These are phyloP conservation scores for Odonthalia washingtoniensis DNA, from an alignment of 31 red algal genomes.

Conservation along the genomic window DNA sequence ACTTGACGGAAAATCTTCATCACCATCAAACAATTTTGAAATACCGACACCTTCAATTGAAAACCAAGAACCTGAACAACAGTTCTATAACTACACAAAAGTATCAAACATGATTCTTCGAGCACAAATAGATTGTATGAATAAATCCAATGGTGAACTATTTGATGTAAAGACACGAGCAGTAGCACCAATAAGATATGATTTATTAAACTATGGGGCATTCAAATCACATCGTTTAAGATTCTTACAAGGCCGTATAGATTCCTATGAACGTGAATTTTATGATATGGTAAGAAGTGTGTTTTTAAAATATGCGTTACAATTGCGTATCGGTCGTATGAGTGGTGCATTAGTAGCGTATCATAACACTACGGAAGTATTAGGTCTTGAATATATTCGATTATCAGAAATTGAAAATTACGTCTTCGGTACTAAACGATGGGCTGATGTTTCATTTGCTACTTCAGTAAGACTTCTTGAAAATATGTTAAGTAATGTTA, in stretches of 20 bases:
- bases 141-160: constrained; percentile 68
- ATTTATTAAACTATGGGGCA: constrained; percentile 70
- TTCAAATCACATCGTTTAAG: constrained; percentile 52
- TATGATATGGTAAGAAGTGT: constrained; percentile 94
- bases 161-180: constrained; percentile 98
- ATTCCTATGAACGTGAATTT: constrained; percentile 95
- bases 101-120: constrained; percentile 82
- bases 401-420: constrained; percentile 90
- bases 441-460: constrained; percentile 71
- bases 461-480: constrained; percentile 47
- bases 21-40: not conserved
- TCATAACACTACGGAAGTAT: constrained; percentile 80
- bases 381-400: constrained; percentile 85
- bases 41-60: not conserved
- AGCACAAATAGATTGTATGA: constrained; percentile 90
- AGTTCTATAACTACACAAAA: constrained; percentile 82
- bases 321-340: constrained; percentile 86
- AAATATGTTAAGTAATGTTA: constrained; percentile 41
- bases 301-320: constrained; percentile 95
- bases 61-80: not conserved
- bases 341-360: constrained; percentile 83
- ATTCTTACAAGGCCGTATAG: constrained; percentile 62
- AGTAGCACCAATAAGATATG: constrained; percentile 85
- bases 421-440: constrained; percentile 80
- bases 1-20: not conserved